Evolutionary conservation across 2,329 filamentous ascomycete species (phyloP), one percentile per base, ranked within the genome.

Genomic region (Colletotrichum sp.): DNA sequence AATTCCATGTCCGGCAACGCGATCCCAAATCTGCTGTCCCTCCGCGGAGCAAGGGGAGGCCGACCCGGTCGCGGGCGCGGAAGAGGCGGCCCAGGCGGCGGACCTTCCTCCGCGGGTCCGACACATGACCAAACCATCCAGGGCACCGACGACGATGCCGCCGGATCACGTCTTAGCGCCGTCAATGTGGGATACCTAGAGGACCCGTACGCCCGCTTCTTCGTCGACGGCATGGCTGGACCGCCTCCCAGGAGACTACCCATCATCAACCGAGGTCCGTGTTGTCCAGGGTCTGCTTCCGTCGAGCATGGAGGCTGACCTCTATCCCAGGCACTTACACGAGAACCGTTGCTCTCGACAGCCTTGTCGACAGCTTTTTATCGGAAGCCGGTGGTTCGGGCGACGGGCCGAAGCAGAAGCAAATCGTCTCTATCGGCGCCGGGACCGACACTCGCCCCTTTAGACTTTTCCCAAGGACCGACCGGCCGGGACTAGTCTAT

Each of bases 361-460:
- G 85, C 15, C 91, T 99, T 1, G 91, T 99, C 55, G 84, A 91
- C 68, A 88, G 87, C 9, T 99, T 99, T 81, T 87, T 99, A 15
- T 83, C 86, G 5, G 80, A 82, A 13, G 79, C 81, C 49, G 80
- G 82, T 26, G 76, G 79, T 5, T 78, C 78, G 3, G 78, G 80
- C 39, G 79, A 79, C n/a, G 32, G 76, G 24, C 28, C 75, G 30
- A 67, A 30, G 21, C 77, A 85, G 60, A 92, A 91, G 77, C 97
- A 99, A 83, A 95, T 99, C 76, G 90, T 99, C 76, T 98, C 96
- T 0, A 90, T 99, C 1, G 97, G 97, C 34, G 96, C 97, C 18
- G 97, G 97, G 28, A 98, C 96, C 13, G 97, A 99, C 83, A 99
- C 97, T 8, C 92, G 97, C 18, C 94, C 93, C 76, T 96, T 98